Evolutionary conservation across 495 filamentous ascomycete genomes (phyloP), one percentile per base, ranked within the genome.

Genomic region (Endocarpon pusillum): DNA sequence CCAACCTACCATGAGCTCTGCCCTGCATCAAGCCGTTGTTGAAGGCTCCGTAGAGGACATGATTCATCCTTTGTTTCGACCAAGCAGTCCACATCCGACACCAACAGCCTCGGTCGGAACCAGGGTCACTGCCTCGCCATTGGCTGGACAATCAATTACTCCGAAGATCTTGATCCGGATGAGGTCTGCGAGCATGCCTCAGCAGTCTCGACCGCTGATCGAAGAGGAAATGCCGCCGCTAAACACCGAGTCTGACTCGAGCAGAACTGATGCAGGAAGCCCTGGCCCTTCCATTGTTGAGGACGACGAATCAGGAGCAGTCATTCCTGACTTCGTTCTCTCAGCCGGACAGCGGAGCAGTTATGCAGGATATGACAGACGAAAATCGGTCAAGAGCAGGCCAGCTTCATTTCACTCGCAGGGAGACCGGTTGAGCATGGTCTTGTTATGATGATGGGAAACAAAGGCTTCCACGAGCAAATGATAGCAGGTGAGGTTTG

Each of bases 41-140:
- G n/a, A n/a, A n/a, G n/a, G n/a, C n/a, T n/a, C 44, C 21, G 66
- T 64, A 46, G 78, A 89, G 49, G 65, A 73, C 10, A 71, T 86
- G 45, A 89, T 92, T 37, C 83, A 92, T 46, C 83, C 83, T 1
- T 66, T 92, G 8, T 89, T 92, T 55, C 69, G 83, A 35, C 73
- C 74, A 1, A 75, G 73, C 42, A 81, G 73, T 27, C 77, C 80
- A 0, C 69, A 62, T 0, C 78, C 78, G 7, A 76, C 78, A 9
- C 75, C 81, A 0, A 64, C 66, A 4, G 65, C 69, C 0, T 75
- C 73, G 0, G 67, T 74, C 0, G 76, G 75, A 0, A 91, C 80
- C 0, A 58, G 73, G 15, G 72, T 91, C 22, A 63, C 69, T 4
- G 82, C 78, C 6, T 71, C 75, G 1, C 79, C 80, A 1, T 66